Evolutionary conservation across 305 asterid genomes (phyloP), one percentile per base, ranked within the genome.

Genomic region (Ruellia speciosa): DNA sequence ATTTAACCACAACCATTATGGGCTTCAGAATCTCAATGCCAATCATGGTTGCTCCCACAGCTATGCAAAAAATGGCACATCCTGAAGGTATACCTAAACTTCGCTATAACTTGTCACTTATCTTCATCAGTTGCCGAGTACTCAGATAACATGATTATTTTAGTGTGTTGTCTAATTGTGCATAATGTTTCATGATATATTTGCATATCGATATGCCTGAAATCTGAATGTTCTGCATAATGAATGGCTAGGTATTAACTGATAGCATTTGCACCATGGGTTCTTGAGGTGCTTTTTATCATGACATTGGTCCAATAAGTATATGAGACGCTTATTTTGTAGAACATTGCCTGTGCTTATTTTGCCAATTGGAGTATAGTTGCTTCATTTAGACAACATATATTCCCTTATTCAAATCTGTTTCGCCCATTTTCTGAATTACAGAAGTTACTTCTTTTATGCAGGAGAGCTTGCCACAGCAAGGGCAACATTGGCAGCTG

Each of bases 21-120:
- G 95, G 88, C 48, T 76, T 67, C 77, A 86, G 78, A 60, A 69
- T 83, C 61, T 81, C 97, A 17, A 86, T 86, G 88, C 97, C 95
- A 2, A 81, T 88, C 74, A 88, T 88, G 97, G 73, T 88, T 68
- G 92, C 97, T 59, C 97, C 97, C 1, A 86, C 92, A 6, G 94
- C 92, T 35, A 86, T 88, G 95, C 94, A 83, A 77, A 88, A 83
- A 80, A 86, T 86, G 97, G 95, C 97, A 48, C 95, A 86, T 62
- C 94, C 89, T 55, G 83, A 86, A 67, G 95, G 96, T 88, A 75
- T 47, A 16, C 14, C 53, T 2, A 20, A 41, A 24, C 48, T 52
- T 50, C 14, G 65, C 20, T 34, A 40, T 24, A 54, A 49, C 55
- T 52, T 19, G 7, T 49, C 10, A 15, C 12, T 54, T 53, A 40